phyloP scores from a whole-genome alignment of 345 rosid species.

The Citropsis articulata region DNA sequence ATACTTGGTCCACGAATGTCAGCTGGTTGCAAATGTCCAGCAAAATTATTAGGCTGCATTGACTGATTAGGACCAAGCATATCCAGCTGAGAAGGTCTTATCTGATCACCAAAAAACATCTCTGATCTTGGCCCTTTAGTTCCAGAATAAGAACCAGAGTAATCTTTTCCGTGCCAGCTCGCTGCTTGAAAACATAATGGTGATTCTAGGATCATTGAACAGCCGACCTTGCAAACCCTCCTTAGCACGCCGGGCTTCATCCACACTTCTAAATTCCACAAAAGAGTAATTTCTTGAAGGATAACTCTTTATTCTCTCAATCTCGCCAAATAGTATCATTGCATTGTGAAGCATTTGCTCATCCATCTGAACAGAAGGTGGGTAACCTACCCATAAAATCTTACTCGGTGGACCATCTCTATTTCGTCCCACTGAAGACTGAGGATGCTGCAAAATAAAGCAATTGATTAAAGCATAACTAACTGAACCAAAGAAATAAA shows the following conservation, averaged over 20 bases:
- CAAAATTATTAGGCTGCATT: constrained; percentile 25
- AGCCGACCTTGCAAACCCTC: constrained; percentile 93
- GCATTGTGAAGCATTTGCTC: constrained; percentile 97
- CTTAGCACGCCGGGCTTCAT: constrained; percentile 95
- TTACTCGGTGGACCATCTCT: constrained; percentile 80
- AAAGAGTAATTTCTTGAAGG: constrained; percentile 81
- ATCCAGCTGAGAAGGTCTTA: constrained; percentile 44
- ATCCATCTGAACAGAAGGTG: constrained; percentile 85
- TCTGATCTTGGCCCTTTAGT: constrained; percentile 59
- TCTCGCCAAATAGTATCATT: constrained; percentile 97
- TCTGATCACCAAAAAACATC: constrained; percentile 40
- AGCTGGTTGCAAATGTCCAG: constrained; percentile 36
- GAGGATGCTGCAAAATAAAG: constrained; percentile 42
- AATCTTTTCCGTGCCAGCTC: constrained; percentile 62
- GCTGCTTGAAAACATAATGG: constrained; percentile 76
- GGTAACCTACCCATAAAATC: constrained; percentile 88
- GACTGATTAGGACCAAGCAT: constrained; percentile 45
- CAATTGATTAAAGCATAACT: constrained; percentile 3
- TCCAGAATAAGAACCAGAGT: constrained; percentile 46
- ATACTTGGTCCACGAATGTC: constrained; percentile 39
- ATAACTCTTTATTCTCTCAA: constrained; percentile 78
- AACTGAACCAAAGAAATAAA: not conserved
- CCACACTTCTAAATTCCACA: constrained; percentile 92
- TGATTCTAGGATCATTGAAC: constrained; percentile 86
- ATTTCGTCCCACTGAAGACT: constrained; percentile 43